Evolutionary conservation across 768 basidiomycete genomes (phyloP).

Genomic region (button mushroom (Agaricus bisporus)): DNA sequence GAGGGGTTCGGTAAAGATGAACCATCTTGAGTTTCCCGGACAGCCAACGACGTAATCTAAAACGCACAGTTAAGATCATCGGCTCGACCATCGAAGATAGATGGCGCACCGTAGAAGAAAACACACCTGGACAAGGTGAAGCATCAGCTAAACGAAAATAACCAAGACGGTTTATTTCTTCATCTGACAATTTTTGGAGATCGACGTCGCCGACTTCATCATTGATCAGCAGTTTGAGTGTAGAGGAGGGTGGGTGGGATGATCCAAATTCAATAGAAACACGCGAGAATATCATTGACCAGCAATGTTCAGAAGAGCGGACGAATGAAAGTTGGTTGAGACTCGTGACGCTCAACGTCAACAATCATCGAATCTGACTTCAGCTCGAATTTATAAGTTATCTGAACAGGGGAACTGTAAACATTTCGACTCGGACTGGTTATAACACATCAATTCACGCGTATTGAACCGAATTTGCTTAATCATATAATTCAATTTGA

Average conservation of each 20-base stretch:
- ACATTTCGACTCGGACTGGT: neutral
- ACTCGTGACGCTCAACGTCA: conserved; percentile 5
- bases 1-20: neutral
- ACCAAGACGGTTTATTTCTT: neutral
- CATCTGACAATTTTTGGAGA: neutral
- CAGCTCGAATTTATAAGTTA: neutral
- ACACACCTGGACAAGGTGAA: neutral
- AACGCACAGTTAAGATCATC: neutral
- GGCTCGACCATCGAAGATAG: neutral
- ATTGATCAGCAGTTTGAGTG: neutral
- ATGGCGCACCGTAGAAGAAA: neutral
- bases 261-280: conserved; percentile 8
- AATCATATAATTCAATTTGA: neutral
- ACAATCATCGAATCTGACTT: too few relatives aligned
- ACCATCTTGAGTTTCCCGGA: neutral
- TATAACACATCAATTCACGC: neutral
- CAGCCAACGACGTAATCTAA: neutral
- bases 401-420: neutral
- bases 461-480: neutral
- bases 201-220: neutral
- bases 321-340: neutral
- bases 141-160: neutral
- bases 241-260: neutral
- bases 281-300: conserved; percentile 6
- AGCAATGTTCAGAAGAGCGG: conserved; percentile 1